Evolutionary conservation across 441 rosid species (phyloP).

Genomic region (Kokia cookei): DNA sequence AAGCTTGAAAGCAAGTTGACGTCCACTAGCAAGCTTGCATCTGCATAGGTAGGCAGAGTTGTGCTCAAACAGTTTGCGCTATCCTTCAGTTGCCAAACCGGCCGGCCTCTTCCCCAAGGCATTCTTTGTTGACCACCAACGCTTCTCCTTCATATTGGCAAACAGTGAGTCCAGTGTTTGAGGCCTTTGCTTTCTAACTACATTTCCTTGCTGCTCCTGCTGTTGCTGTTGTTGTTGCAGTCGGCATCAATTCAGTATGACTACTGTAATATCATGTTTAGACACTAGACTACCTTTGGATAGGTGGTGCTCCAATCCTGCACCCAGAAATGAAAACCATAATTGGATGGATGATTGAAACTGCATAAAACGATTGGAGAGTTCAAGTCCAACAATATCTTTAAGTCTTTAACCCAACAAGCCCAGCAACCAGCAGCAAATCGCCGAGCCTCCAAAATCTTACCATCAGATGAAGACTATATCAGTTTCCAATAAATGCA

Average conservation of each 20-base stretch:
- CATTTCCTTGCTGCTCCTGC: slow-evolving; percentile 23
- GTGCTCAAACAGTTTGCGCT: too few species aligned
- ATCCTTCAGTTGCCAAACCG: slow-evolving; percentile 23
- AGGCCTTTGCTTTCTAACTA: slow-evolving; percentile 42
- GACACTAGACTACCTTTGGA: slow-evolving; percentile 43
- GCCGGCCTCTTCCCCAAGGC: slow-evolving; percentile 53
- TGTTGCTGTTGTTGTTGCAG: slow-evolving; percentile 16
- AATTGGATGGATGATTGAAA: slow-evolving; percentile 1
- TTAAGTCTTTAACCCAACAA: not conserved
- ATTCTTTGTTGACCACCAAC: slow-evolving; percentile 27
- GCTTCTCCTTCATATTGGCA: slow-evolving; percentile 74
- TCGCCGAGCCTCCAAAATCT: slow-evolving; percentile 16
- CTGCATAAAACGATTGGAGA: not conserved
- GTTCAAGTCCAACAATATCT: not conserved
- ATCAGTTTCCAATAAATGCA: slow-evolving; percentile 21
- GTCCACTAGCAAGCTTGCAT: too few species aligned
- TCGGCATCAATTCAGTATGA: not conserved
- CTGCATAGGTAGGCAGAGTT: too few species aligned
- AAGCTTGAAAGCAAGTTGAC: too few species aligned
- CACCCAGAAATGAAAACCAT: slow-evolving; percentile 19
- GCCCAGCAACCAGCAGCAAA: slow-evolving; percentile 9
- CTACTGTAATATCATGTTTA: not conserved
- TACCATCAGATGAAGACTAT: slow-evolving; percentile 19
- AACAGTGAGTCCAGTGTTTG: slow-evolving; percentile 77
- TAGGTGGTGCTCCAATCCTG: slow-evolving; percentile 45